Conservation (phyloP, 2,329 filamentous ascomycete genomes). For the Microcyclospora pomicola region DNA sequence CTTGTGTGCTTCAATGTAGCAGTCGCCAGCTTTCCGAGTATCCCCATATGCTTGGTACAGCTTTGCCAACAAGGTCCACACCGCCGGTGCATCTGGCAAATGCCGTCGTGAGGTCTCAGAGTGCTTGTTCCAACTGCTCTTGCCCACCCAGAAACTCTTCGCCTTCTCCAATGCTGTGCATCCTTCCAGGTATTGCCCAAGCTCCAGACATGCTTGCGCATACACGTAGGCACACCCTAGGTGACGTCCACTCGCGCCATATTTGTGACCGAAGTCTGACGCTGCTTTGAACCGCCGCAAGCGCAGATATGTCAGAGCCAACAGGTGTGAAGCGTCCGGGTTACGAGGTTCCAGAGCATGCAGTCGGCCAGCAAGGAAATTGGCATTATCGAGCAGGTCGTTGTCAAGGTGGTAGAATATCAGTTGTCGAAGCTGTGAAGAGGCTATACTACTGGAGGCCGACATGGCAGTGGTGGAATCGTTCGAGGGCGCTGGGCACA, state of each 20-base stretch:
- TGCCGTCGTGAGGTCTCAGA: slow-evolving; percentile 60
- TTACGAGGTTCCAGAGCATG: slow-evolving; percentile 71
- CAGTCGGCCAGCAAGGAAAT: slow-evolving; percentile 83
- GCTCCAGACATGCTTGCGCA: slow-evolving; percentile 70
- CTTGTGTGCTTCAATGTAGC: slow-evolving; percentile 79
- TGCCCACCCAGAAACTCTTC: slow-evolving; percentile 58
- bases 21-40: slow-evolving; percentile 67
- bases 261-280: slow-evolving; percentile 64
- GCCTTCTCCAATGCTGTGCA: slow-evolving; percentile 73
- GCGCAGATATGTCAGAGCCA: slow-evolving; percentile 73
- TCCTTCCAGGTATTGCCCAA: slow-evolving; percentile 70
- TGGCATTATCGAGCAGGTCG: slow-evolving; percentile 72
- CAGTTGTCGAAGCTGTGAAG: slow-evolving; percentile 48
- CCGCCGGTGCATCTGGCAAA: slow-evolving; percentile 68
- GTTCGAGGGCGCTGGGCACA: not conserved
- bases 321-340: slow-evolving; percentile 66
- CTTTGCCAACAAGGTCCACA: slow-evolving; percentile 75
- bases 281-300: slow-evolving; percentile 73
- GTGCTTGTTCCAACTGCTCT: slow-evolving; percentile 65
- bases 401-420: slow-evolving; percentile 76
- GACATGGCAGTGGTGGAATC: slow-evolving; percentile 34
- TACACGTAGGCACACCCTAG: slow-evolving; percentile 83
- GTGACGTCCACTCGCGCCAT: slow-evolving; percentile 58
- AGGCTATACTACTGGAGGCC: slow-evolving; percentile 38
- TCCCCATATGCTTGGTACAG: slow-evolving; percentile 70